Conservation (phyloP, 2,329 filamentous ascomycete genomes). For the Neocatenulostroma microsporum region DNA sequence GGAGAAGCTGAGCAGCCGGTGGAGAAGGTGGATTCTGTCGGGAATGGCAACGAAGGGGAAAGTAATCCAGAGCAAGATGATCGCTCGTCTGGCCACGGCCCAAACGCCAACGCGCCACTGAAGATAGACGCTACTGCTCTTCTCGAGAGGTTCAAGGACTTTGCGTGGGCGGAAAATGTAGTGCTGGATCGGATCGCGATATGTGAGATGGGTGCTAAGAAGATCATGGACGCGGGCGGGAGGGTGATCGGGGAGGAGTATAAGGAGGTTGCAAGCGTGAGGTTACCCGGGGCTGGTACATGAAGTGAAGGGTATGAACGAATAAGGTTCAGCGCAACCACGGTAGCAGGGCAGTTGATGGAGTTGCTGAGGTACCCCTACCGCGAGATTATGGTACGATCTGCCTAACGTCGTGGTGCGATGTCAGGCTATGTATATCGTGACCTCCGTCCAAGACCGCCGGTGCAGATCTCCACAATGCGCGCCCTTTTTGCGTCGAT, state of each 20-base stretch:
- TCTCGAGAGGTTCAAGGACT: slow-evolving; percentile 52
- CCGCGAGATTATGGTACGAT: too few species aligned
- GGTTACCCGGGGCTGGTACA: too few species aligned
- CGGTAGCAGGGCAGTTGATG: too few species aligned
- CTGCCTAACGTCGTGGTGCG: too few species aligned
- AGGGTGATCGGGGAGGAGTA: slow-evolving; percentile 48
- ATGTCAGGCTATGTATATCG: too few species aligned
- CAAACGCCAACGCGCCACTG: slow-evolving; percentile 29
- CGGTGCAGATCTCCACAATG: too few species aligned
- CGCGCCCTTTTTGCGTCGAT: too few species aligned
- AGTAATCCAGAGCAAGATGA: slow-evolving; percentile 7
- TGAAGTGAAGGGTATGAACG: too few species aligned
- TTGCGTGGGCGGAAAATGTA: slow-evolving; percentile 63
- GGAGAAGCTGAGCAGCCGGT: not conserved
- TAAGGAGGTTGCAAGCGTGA: slow-evolving; percentile 35
- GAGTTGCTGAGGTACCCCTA: too few species aligned
- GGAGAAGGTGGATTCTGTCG: not conserved
- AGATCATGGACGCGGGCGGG: slow-evolving; percentile 44
- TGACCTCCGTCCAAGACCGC: too few species aligned
- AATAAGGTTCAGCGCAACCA: too few species aligned
- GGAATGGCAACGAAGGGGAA: not conserved
- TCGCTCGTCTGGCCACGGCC: slow-evolving; percentile 24
- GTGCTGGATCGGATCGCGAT: slow-evolving; percentile 65
- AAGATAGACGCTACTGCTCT: slow-evolving; percentile 36
- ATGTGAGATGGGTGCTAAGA: slow-evolving; percentile 81